Base-by-base conservation (phyloP, 495 filamentous ascomycete species). In the Cercophora scortea region DNA sequence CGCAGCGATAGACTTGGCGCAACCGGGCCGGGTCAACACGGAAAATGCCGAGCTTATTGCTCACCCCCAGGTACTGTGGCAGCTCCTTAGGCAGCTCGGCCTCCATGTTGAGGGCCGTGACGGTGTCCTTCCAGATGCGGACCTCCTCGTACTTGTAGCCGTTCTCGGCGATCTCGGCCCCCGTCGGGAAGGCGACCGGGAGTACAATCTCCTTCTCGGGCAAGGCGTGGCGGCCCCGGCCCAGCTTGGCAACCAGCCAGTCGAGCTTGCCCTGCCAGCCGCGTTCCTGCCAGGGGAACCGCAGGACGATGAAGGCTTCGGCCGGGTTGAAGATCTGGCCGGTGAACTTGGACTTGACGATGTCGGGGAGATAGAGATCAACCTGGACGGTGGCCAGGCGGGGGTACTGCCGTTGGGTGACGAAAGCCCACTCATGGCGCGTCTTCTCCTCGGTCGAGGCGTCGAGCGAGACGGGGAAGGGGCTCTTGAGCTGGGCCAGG, bases 281-380 rank as follows among this genome's bases (percentile, higher is more conserved):
- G 9, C 51, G 46, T 34, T 75, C 71, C 48, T 64, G 67, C 69
- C 72, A 81, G 13, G 84, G 82, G 56, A 86, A 89, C 34, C 71
- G 72, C 35, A 88, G 47, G 54, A 81, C 75, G 13, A 85, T 71
- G 45, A 76, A 81, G 17, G 76, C 72, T 32, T 79, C 78, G 6
- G 71, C 70, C 15, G 76, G 72, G 42, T 73, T 70, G 47, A 34
- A 33, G n/a, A 73, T 62, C 51, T 65, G 64, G 51, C 71, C 58
- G 32, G 66, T 59, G 47, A 65, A 53, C 61, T 78, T 71, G 67
- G 66, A 53, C 61, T 78, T 71, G 67, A 65, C 68, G 15, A 82
- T 74, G 60, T 91, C 87, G 0, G 89, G 88, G 39, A 90, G 59
- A 84, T 87, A 94, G 47, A 96, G 77, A 60, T 93, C 83, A 2